A percentile compares a stretch with the other conserved stretches of the same genome.
phyloP scores from a whole-genome alignment of 2,329 filamentous ascomycete species.

The Corynespora cassiicola region DNA sequence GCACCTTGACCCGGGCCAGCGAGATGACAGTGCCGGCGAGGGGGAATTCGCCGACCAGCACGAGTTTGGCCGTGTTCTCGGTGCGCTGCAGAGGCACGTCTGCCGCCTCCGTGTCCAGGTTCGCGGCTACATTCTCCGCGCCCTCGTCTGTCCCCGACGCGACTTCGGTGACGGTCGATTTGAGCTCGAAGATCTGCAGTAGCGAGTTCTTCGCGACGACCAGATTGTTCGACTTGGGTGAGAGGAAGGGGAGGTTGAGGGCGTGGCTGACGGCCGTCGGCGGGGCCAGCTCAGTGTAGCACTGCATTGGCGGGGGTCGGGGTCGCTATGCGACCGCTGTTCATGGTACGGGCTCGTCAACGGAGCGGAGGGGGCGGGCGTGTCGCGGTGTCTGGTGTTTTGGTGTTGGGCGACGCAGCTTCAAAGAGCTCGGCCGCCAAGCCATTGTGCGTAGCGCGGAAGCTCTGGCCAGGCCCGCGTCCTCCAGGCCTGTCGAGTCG shows the following conservation, averaged over 20 bases:
- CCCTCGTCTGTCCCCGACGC: slow-evolving; percentile 48
- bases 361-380: slow-evolving; percentile 4
- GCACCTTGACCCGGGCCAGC: slow-evolving; percentile 76
- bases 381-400: slow-evolving; percentile 13
- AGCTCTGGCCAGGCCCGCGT: slow-evolving; percentile 14
- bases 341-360: slow-evolving; percentile 19
- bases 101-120: slow-evolving; percentile 59
- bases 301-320: slow-evolving; percentile 73
- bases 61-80: slow-evolving; percentile 76
- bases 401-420: slow-evolving; percentile 20
- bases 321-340: slow-evolving; percentile 10
- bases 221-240: slow-evolving; percentile 79
- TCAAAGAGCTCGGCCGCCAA: slow-evolving; percentile 26
- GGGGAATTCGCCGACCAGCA: slow-evolving; percentile 83
- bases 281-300: slow-evolving; percentile 93
- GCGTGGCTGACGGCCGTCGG: slow-evolving; percentile 94
- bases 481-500: slow-evolving; percentile 6
- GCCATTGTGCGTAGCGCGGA: slow-evolving; percentile 7
- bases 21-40: slow-evolving; percentile 86
- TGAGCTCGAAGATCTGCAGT: slow-evolving; percentile 86
- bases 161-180: slow-evolving; percentile 69
- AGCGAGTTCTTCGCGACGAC: slow-evolving; percentile 91
- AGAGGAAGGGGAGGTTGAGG: slow-evolving; percentile 77
- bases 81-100: slow-evolving; percentile 61
- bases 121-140: slow-evolving; percentile 39